These are phyloP conservation scores for Panellus pusillus DNA, from an alignment of 768 basidiomycete genomes.

Conservation along the genomic window DNA sequence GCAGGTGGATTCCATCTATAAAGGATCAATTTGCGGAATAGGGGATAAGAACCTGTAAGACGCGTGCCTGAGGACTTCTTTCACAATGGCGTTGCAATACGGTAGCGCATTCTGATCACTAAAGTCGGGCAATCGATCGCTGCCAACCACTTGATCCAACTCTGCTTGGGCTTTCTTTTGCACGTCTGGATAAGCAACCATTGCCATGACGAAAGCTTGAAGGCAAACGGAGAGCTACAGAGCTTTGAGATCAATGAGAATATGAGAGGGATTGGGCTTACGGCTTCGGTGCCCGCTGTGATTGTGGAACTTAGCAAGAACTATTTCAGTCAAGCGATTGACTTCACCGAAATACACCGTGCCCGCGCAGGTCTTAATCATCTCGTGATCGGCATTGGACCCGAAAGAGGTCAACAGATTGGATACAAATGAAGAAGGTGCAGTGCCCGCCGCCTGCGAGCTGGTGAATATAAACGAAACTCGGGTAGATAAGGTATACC, in stretches of 20 bases:
- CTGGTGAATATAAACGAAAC: background rate
- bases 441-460: constrained; percentile 10
- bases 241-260: background rate
- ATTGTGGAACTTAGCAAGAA: background rate
- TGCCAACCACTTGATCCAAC: constrained; percentile 32
- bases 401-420: constrained; percentile 10
- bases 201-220: constrained; percentile 23
- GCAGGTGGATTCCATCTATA: constrained; percentile 9
- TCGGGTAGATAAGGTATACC: constrained; percentile 12
- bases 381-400: background rate
- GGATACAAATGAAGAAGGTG: constrained; percentile 17
- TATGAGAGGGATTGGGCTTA: constrained; percentile 2
- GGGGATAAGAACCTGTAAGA: background rate
- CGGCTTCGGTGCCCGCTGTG: constrained; percentile 21
- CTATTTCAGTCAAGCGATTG: background rate
- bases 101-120: constrained; percentile 29
- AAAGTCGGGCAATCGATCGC: constrained; percentile 30
- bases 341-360: constrained; percentile 10
- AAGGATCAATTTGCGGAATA: background rate
- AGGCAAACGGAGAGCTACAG: constrained; percentile 23
- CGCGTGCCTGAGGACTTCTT: constrained; percentile 27
- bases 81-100: constrained; percentile 28
- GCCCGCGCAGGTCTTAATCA: constrained; percentile 6
- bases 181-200: constrained; percentile 26
- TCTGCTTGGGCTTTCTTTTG: constrained; percentile 32